Evolutionary conservation across 192 early-diverging fungal species (phyloP).

Genomic region (Gamsiella multidivaricata): DNA sequence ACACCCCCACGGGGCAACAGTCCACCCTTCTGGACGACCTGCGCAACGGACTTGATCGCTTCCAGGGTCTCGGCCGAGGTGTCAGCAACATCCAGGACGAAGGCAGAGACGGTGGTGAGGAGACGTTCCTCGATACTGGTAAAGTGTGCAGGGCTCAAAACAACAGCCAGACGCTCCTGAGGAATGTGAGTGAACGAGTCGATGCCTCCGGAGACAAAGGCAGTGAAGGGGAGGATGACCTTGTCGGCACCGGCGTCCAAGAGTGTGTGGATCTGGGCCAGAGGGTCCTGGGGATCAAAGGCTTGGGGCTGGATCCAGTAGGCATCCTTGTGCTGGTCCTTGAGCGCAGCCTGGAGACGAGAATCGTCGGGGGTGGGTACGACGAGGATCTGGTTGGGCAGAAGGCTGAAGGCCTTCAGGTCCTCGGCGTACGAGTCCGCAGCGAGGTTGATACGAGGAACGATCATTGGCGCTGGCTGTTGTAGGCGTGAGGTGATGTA

Average conservation of each 20-base stretch:
- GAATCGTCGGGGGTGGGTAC: slow-evolving; percentile 35
- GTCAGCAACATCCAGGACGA: slow-evolving; percentile 33
- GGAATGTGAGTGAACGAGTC: slow-evolving; percentile 46
- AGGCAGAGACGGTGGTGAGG: slow-evolving; percentile 36
- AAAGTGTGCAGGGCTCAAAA: slow-evolving; percentile 18
- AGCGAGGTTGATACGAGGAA: slow-evolving; percentile 42
- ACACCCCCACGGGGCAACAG: slow-evolving; percentile 59
- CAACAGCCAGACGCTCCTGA: slow-evolving; percentile 58
- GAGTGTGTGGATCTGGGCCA: slow-evolving; percentile 53
- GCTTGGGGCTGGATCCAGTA: slow-evolving; percentile 57
- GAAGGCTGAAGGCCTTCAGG: slow-evolving; percentile 17
- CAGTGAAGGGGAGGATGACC: slow-evolving; percentile 50
- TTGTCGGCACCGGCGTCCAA: slow-evolving; percentile 63
- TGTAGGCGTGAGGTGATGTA: neutral
- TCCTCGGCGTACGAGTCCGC: slow-evolving; percentile 20
- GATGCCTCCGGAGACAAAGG: slow-evolving; percentile 30
- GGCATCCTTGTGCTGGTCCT: slow-evolving; percentile 35
- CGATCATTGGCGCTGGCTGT: slow-evolving; percentile 23
- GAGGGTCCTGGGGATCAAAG: slow-evolving; percentile 52
- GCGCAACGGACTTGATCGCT: slow-evolving; percentile 29
- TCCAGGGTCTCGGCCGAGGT: slow-evolving; percentile 23
- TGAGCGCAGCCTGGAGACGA: slow-evolving; percentile 39
- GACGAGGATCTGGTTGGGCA: slow-evolving; percentile 50
- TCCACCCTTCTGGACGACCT: slow-evolving; percentile 29
- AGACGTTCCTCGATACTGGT: slow-evolving; percentile 15